Evolutionary conservation across 345 rosid genomes (phyloP), one percentile per base, ranked within the genome.

Genomic region (Moringa oleifera): DNA sequence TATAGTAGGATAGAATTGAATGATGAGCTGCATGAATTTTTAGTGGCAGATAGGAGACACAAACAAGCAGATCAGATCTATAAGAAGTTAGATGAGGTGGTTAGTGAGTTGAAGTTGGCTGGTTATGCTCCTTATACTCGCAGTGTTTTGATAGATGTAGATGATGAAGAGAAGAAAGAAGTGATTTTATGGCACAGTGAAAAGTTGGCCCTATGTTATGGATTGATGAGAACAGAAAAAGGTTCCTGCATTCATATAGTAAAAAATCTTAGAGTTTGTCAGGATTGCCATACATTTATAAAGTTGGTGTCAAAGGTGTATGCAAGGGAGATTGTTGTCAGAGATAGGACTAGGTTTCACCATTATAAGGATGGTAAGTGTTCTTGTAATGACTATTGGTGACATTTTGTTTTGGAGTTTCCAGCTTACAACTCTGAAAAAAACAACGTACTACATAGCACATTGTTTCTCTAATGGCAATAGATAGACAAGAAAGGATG

Each of bases 1-100:
- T 74, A 73, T 53, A 85, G 97, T 64, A 75, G 82, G 64, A 82
- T 85, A 51, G 95, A 83, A 59, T 36, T 78, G 53, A 75, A 79
- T 62, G 68, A 79, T 28, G 54, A 62, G 58, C 71, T 85, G 9
- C 87, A 83, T 24, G 89, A 82, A 72, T 87, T 90, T 75, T 56
- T 74, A 50, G 61, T 73, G 46, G 83, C 74, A 58, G 86, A 84
- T 65, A 80, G 70, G 66, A 80, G 70, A 20, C 90, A 82, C 55
- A 58, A 72, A 37, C 67, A 76, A 20, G 62, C 75, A 20, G 68
- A 72, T 57, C 60, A 57, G 68, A 78, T 80, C 51, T 82, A 71
- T 41, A 51, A 66, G 21, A 80, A 77, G 75, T 68, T 81, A 31
- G 72, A 79, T 46, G 79, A 78, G 65, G 80, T 79, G 63, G 68